Evolutionary conservation across 1,284 basidiomycete species (phyloP), one percentile per base, ranked within the genome.

Genomic region (Cryptococcus hybrid): DNA sequence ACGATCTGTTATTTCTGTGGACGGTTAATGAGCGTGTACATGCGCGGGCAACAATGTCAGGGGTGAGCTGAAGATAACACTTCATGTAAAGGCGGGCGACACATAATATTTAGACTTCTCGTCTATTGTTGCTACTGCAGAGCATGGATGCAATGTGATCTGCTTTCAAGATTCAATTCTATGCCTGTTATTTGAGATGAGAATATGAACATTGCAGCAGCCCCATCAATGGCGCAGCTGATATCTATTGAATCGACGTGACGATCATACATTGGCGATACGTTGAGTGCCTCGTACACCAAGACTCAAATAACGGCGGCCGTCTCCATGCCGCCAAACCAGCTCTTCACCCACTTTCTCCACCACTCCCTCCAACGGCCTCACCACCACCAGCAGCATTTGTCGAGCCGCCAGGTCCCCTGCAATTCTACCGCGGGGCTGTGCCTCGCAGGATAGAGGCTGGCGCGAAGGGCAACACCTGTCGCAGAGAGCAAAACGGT

Each of bases 381-480:
- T 58, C 57, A 2, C 70, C 71, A 36, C 64, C 68, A 15, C 71
- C 71, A 0, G 67, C 62, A 39, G 54, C 13, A 7, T 47, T 47
- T 15, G 63, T 57, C 15, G 50, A 59, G 1, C 70, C 66, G 34
- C 70, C 67, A 7, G 63, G 56, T 13, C 73, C 73, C 40, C 40
- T 6, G 61, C 60, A 13, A 75, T 58, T 35, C 73, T 50, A 5
- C 72, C 72, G 51, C 62, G 54, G 11, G 34, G 30, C 12, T 54
- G 51, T 74, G 70, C 2, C 63, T 67, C 3, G 67, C 52, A 8
- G 73, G 73, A 45, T 74, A 75, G 1, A 75, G 55, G 3, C 64
- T 56, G 9, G 56, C 46, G 18, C 71, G 65, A 18, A 71, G 58
- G 11, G 56, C 60, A 6, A 58, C 51, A 0, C 68, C 62, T 9